Evolutionary conservation across 306 rosid species (phyloP), one percentile per base, ranked within the genome.

Genomic region (Rosa multiflora): DNA sequence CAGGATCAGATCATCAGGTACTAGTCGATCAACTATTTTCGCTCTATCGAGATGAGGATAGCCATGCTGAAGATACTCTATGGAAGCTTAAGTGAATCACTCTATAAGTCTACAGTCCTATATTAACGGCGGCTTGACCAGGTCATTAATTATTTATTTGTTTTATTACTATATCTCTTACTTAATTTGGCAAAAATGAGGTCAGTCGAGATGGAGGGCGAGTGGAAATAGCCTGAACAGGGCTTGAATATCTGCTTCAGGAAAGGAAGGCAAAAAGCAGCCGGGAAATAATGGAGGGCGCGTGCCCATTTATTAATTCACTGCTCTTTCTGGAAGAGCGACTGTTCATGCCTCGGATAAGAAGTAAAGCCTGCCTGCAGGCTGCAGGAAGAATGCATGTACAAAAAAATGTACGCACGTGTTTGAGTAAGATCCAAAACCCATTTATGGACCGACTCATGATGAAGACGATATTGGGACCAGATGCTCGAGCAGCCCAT

Each of bases 261-360:
- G 20, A 14, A 15, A 51, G 15, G 20, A 15, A 52, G 58, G 52
- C 52, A 47, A 47, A 32, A 13, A 1, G 20, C 68, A 26, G 69
- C 69, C 42, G 6, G 43, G 43, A 32, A 11, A 32, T 14, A 63
- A 23, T 63, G 43, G 66, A 63, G 20, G 40, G 42, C 1, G 35
- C 35, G 35, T 2, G 42, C 13, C 43, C 40, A 29, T 37, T 8
- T 26, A 59, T 10, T 39, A 35, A 37, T 66, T 63, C 70, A 15
- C 70, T 15, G 70, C 6, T 37, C 47, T 67, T 39, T 40, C 71
- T 67, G 11, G 44, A 67, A 63, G 17, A 26, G 48, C 3, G 10
- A 67, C 71, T 39, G 71, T 67, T 67, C 48, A 67, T 18, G 15
- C 71, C 47, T 40, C 14, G 9, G 71, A 67, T 39, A 67, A 67